Percentiles rank a stretch among this genome's conserved stretches.
Evolutionary conservation across 2,329 filamentous ascomycete genomes (phyloP).

Genomic region (Aspergillus candidus): DNA sequence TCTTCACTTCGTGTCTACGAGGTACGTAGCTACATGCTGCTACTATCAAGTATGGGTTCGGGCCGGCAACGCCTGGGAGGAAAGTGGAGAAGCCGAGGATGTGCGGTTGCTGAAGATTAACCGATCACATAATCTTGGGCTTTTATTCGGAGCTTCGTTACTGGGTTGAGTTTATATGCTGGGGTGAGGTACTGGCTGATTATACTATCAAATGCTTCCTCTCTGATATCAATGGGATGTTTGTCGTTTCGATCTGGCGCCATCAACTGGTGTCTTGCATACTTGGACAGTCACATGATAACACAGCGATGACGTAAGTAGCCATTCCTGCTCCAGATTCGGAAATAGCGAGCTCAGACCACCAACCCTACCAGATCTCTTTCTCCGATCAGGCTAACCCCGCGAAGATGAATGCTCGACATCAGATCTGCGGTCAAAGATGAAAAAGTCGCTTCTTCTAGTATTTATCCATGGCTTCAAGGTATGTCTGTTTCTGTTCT

Average conservation of each 20-base stretch:
- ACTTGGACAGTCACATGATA: constrained; percentile 1
- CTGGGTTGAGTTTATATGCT: too few species aligned
- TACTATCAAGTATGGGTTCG: too few species aligned
- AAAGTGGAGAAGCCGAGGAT: constrained; percentile 1
- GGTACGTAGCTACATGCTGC: too few species aligned
- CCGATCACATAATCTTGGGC: background rate
- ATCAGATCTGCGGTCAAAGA: constrained; percentile 15
- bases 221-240: too few species aligned
- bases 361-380: background rate
- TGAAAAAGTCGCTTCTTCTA: constrained; percentile 43
- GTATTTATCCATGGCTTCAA: constrained; percentile 47
- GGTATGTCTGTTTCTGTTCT: constrained; percentile 22
- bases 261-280: background rate
- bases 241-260: too few species aligned
- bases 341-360: too few species aligned
- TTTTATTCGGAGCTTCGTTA: background rate
- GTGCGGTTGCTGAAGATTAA: background rate
- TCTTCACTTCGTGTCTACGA: too few species aligned
- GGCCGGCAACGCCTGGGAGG: too few species aligned
- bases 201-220: too few species aligned
- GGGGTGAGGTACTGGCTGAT: too few species aligned
- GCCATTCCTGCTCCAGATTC: too few species aligned
- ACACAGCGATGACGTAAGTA: constrained; percentile 5
- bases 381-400: constrained; percentile 1
- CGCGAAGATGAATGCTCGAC: constrained; percentile 5